Evolutionary conservation across 805 yeast genomes (phyloP), one percentile per base, ranked within the genome.

Genomic region (Candida sphagnicola): DNA sequence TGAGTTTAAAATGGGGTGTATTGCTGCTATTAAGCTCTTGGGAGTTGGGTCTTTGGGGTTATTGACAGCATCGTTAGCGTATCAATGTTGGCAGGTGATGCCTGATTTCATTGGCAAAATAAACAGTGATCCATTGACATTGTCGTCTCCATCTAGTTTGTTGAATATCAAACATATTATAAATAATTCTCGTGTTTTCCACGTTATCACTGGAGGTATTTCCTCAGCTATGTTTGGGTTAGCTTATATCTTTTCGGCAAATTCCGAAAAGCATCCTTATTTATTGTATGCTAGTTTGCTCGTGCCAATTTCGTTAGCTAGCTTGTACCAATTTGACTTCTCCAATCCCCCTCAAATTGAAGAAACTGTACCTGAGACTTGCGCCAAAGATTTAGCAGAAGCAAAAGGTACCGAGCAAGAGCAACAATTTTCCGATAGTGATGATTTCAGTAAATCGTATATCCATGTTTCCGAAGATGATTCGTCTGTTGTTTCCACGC

Each of bases 11-110:
- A 8, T 17, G 16, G 35, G 69, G 68, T 31, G 73, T 50, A 51
- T 67, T 48, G 58, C 66, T 30, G 49, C 62, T 33, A 76, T 80
- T 42, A 84, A 84, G 54, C 57, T 80, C 34, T 59, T 80, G 29
- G 90, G 89, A 25, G 75, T 77, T 26, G 70, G 83, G 3, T 75
- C 89, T 8, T 59, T 84, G 34, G 93, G 91, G n/a, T 54, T 83
- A 43, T 69, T 79, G 49, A 65, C 85, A 4, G 75, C 80, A 13
- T 58, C 75, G 2, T 68, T 76, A 41, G 48, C 70, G n/a, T 61
- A 66, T 49, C 66, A 72, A 34, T 55, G 74, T 1, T 44, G 56
- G 47, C 36, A 59, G 50, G 34, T 56, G 43, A 53, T 61, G 44
- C 62, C 69, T 16, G 38, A 51, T 17, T 51, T 67, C 44, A 56